phyloP scores from a whole-genome alignment of 129 eudicot genomes.

The Ambrosia trifida region DNA sequence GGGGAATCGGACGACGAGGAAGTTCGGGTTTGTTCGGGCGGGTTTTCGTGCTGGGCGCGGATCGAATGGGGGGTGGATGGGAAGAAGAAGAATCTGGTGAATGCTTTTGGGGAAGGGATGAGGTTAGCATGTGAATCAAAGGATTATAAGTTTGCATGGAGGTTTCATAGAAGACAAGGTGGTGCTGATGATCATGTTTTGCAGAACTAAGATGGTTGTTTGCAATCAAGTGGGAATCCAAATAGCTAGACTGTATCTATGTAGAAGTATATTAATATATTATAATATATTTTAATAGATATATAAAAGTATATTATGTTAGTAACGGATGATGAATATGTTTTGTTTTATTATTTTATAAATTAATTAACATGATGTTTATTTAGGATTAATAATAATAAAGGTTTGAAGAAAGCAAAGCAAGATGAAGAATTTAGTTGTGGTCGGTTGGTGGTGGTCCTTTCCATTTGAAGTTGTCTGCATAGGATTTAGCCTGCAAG shows the following conservation, averaged over 20 bases:
- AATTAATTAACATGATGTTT: too few species aligned
- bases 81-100: constrained; percentile 45
- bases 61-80: constrained; percentile 71
- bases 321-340: constrained; percentile 9
- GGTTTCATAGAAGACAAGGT: constrained; percentile 55
- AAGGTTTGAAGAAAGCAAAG: too few species aligned
- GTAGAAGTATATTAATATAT: constrained; percentile 17
- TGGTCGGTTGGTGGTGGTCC: constrained; percentile 58
- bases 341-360: constrained; percentile 2
- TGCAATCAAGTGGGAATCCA: too few species aligned
- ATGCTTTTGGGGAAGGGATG: constrained; percentile 55
- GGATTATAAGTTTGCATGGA: constrained; percentile 72
- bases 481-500: constrained; percentile 77
- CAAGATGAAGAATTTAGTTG: background rate
- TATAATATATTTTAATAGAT: constrained; percentile 7
- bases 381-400: too few species aligned
- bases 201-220: background rate
- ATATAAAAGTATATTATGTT: constrained; percentile 22
- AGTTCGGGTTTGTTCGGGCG: constrained; percentile 20
- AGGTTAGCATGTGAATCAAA: constrained; percentile 53
- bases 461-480: constrained; percentile 98
- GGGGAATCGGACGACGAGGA: constrained; percentile 2
- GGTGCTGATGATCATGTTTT: constrained; percentile 30
- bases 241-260: constrained; percentile 17
- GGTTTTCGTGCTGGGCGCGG: constrained; percentile 61